These are phyloP conservation scores for Calonectria pauciramosa DNA, from an alignment of 2,329 filamentous ascomycete species.

Conservation along the genomic window DNA sequence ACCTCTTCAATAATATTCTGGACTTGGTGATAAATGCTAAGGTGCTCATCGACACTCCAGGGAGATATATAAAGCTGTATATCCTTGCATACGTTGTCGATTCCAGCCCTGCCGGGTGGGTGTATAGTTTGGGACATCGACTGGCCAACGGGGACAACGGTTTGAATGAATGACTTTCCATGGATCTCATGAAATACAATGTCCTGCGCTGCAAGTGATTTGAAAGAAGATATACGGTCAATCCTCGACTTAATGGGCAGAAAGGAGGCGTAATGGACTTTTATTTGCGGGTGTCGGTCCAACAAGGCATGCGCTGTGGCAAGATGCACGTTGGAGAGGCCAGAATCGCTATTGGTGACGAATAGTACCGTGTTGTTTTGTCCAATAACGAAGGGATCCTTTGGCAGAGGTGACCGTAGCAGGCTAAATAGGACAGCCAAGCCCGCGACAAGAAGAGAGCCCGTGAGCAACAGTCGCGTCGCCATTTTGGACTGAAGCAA, in stretches of 20 bases:
- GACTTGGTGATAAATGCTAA: constrained; percentile 44
- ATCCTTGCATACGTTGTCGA: constrained; percentile 30
- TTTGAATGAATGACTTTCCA: constrained; percentile 36
- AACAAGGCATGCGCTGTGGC: not conserved
- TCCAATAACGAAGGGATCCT: not conserved
- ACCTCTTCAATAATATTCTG: constrained; percentile 46
- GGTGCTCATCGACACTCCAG: constrained; percentile 49
- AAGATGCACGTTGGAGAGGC: not conserved
- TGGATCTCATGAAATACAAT: not conserved
- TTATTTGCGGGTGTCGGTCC: not conserved
- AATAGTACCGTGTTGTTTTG: not conserved
- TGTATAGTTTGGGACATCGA: constrained; percentile 34
- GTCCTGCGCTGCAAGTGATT: not conserved
- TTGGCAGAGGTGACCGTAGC: not conserved
- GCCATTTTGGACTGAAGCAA: no score
- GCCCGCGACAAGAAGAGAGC: no score
- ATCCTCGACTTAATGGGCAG: not conserved
- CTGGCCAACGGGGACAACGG: constrained; percentile 15
- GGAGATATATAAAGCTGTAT: constrained; percentile 45
- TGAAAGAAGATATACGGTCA: not conserved
- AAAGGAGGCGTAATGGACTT: not conserved
- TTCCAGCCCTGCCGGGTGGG: constrained; percentile 40
- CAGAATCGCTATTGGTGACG: not conserved
- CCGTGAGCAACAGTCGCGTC: no score
- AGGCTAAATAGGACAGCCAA: no score